Evolutionary conservation across 2,329 filamentous ascomycete species (phyloP).

Genomic region (Aspergillus jensenii): DNA sequence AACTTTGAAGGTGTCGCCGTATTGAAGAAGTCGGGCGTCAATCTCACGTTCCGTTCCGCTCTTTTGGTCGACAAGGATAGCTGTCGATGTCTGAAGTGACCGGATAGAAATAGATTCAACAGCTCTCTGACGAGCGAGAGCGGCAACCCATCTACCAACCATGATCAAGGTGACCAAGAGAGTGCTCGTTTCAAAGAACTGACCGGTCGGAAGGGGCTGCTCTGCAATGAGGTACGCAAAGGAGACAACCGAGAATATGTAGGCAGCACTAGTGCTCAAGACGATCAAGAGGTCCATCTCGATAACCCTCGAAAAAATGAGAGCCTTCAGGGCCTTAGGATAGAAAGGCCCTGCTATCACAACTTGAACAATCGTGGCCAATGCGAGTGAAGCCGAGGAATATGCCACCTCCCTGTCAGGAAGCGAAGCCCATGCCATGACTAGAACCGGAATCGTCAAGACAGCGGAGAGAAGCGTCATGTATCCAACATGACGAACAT

Average conservation of each 20-base stretch:
- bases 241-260: conserved; percentile 52
- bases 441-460: conserved; percentile 63
- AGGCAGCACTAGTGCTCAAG: conserved; percentile 53
- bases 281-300: conserved; percentile 58
- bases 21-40: conserved; percentile 67
- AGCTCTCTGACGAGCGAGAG: conserved; percentile 50
- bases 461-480: conserved; percentile 54
- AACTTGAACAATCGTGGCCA: conserved; percentile 68
- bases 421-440: conserved; percentile 67
- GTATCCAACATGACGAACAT: conserved; percentile 35
- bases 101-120: conserved; percentile 52
- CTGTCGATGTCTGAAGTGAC: conserved; percentile 59
- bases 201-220: conserved; percentile 39
- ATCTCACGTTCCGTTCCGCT: conserved; percentile 49
- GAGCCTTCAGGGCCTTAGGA: conserved; percentile 50
- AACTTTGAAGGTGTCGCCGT: conserved; percentile 67
- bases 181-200: conserved; percentile 58
- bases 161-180: conserved; percentile 55
- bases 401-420: conserved; percentile 51
- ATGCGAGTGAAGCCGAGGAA: conserved; percentile 54
- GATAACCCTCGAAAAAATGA: conserved; percentile 49
- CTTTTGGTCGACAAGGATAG: conserved; percentile 50
- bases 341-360: conserved; percentile 66
- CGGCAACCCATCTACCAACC: conserved; percentile 52
- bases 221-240: conserved; percentile 42